Percentiles rank a stretch among this genome's conserved stretches.
Conservation (phyloP, 2,329 filamentous ascomycete species). For the Penicillium brevicompactum region DNA sequence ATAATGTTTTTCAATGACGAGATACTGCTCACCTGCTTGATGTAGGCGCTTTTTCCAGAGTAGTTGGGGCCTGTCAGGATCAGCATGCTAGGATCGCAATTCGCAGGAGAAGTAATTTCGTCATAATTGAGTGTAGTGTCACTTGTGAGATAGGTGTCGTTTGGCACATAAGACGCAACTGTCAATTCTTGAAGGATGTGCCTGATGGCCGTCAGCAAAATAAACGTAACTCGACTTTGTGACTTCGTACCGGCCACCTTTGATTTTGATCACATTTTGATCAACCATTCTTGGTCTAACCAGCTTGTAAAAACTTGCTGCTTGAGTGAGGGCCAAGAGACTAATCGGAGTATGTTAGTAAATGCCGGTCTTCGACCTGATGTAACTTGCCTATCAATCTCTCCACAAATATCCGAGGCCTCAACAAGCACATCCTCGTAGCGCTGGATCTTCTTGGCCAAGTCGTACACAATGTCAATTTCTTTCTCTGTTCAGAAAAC, state of each 20-base stretch:
- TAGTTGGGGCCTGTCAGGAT: slow-evolving; percentile 92
- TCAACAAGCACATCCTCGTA: slow-evolving; percentile 66
- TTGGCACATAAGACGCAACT: slow-evolving; percentile 78
- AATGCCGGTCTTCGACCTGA: neutral
- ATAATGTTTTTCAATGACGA: neutral
- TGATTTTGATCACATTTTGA: slow-evolving; percentile 71
- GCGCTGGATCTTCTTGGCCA: slow-evolving; percentile 70
- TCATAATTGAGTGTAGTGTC: slow-evolving; percentile 41
- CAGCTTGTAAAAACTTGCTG: slow-evolving; percentile 74
- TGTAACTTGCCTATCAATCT: slow-evolving; percentile 69
- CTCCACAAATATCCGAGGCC: slow-evolving; percentile 80
- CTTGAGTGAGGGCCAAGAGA: slow-evolving; percentile 75
- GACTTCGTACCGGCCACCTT: slow-evolving; percentile 66
- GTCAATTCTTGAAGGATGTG: slow-evolving; percentile 86
- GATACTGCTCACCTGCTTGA: slow-evolving; percentile 68
- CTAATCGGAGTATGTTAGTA: slow-evolving; percentile 43
- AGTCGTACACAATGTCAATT: slow-evolving; percentile 80
- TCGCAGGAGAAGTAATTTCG: neutral
- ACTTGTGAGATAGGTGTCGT: slow-evolving; percentile 71
- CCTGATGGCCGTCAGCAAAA: slow-evolving; percentile 35
- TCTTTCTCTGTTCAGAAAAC: slow-evolving; percentile 65
- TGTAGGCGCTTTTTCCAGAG: slow-evolving; percentile 93
- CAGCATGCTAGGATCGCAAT: slow-evolving; percentile 65
- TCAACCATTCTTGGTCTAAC: slow-evolving; percentile 68
- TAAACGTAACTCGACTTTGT: neutral